Conservation (phyloP, 495 filamentous ascomycete species). For the Neurospora sp. region DNA sequence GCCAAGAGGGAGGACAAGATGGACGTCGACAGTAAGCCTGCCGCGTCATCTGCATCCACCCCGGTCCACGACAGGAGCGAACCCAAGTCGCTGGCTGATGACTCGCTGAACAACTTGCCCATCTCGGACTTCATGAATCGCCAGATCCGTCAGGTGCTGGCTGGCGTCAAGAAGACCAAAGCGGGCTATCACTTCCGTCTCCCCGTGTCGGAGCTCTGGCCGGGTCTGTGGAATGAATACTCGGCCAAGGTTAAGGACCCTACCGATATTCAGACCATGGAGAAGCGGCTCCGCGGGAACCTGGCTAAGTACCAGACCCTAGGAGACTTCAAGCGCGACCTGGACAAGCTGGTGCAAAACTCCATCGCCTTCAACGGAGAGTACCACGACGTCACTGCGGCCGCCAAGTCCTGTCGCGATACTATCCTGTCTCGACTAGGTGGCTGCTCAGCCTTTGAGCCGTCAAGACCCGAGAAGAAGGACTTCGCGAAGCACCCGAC, state of each 20-base stretch:
- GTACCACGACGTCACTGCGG: constrained; percentile 55
- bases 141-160: constrained; percentile 42
- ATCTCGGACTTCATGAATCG: constrained; percentile 39
- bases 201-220: constrained; percentile 54
- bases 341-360: constrained; percentile 68
- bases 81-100: constrained; percentile 15
- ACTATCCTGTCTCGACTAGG: constrained; percentile 52
- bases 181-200: constrained; percentile 60
- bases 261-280: constrained; percentile 77
- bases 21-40: constrained; percentile 11
- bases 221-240: constrained; percentile 51
- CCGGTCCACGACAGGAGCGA: not conserved
- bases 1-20: constrained; percentile 5
- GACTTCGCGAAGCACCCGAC: constrained; percentile 37
- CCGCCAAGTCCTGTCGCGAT: constrained; percentile 51
- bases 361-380: constrained; percentile 71
- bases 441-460: constrained; percentile 37
- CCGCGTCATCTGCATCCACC: not conserved
- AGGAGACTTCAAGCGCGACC: constrained; percentile 58
- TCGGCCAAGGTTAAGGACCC: constrained; percentile 58
- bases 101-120: constrained; percentile 16
- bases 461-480: constrained; percentile 44
- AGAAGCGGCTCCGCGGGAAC: constrained; percentile 59
- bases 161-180: constrained; percentile 72
- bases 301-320: constrained; percentile 55